Percentiles rank a stretch among this genome's conserved stretches.
Conservation (phyloP, 2,329 filamentous ascomycete species). For the Lizonia empirigonia region DNA sequence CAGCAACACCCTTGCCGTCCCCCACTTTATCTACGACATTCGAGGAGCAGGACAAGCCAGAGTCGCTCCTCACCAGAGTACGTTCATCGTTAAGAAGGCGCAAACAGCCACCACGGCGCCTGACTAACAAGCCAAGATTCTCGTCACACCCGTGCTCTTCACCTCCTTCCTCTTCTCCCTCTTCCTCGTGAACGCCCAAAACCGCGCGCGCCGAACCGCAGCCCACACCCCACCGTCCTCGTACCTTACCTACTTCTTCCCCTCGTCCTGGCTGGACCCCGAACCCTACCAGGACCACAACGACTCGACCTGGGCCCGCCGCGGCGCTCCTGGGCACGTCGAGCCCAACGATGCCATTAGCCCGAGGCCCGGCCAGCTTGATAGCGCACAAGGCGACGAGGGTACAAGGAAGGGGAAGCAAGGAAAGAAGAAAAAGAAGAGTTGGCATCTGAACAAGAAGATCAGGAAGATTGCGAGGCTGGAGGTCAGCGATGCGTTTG, state of each 20-base stretch:
- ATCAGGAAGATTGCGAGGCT: constrained; percentile 63
- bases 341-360: constrained; percentile 29
- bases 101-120: not conserved
- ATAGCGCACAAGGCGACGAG: not conserved
- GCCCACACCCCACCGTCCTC: constrained; percentile 32
- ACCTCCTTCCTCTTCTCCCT: constrained; percentile 70
- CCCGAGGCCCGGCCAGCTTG: constrained; percentile 13
- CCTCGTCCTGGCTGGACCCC: constrained; percentile 43
- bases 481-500: constrained; percentile 68
- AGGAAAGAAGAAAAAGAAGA: constrained; percentile 26
- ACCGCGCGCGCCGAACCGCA: constrained; percentile 56
- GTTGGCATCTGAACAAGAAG: constrained; percentile 51
- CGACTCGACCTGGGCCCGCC: constrained; percentile 33
- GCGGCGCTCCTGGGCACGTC: constrained; percentile 24
- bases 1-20: constrained; percentile 29
- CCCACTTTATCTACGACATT: constrained; percentile 29
- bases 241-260: constrained; percentile 30
- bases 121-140: constrained; percentile 32
- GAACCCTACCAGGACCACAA: constrained; percentile 53
- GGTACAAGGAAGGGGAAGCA: constrained; percentile 2
- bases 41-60: constrained; percentile 22
- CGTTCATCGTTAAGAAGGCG: not conserved
- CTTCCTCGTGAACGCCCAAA: constrained; percentile 64
- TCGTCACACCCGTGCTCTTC: constrained; percentile 69
- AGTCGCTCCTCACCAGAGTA: constrained; percentile 36